phyloP scores from a whole-genome alignment of 768 basidiomycete species.

The Lactarius pseudohatsudake region DNA sequence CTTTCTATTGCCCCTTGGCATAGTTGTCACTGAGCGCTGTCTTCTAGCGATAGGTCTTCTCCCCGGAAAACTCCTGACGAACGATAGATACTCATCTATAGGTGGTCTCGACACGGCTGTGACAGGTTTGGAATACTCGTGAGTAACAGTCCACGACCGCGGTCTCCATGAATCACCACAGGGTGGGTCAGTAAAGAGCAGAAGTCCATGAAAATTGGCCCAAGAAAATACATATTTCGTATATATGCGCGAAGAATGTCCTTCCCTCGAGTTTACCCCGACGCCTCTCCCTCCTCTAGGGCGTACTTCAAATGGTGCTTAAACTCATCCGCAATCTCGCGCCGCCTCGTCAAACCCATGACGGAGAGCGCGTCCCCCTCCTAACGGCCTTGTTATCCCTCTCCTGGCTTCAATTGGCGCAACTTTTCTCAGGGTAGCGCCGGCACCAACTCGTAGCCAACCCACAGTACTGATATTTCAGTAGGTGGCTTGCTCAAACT shows the following conservation, averaged over 20 bases:
- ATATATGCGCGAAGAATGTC: neutral
- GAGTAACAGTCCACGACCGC: neutral
- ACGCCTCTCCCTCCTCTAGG: neutral
- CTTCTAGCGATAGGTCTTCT: neutral
- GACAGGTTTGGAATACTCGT: neutral
- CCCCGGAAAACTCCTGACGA: neutral
- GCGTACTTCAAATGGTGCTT: slow-evolving; percentile 7
- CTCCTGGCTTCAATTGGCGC: slow-evolving; percentile 50
- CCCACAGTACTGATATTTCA: neutral
- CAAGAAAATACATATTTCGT: neutral
- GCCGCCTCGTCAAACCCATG: neutral
- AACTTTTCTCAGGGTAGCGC: slow-evolving; percentile 53
- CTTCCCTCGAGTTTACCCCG: neutral
- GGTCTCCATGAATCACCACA: neutral
- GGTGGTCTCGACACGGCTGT: neutral
- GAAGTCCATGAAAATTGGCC: neutral
- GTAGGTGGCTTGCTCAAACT: slow-evolving; percentile 81
- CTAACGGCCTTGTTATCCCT: slow-evolving; percentile 43
- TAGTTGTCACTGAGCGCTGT: neutral
- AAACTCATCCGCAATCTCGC: slow-evolving; percentile 10
- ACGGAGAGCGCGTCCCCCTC: slow-evolving; percentile 34
- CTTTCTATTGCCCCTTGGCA: neutral
- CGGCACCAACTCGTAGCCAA: neutral
- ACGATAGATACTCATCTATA: neutral
- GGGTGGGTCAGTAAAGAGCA: neutral